phyloP scores from a whole-genome alignment of 768 basidiomycete species.

The Podaxis rugospora region DNA sequence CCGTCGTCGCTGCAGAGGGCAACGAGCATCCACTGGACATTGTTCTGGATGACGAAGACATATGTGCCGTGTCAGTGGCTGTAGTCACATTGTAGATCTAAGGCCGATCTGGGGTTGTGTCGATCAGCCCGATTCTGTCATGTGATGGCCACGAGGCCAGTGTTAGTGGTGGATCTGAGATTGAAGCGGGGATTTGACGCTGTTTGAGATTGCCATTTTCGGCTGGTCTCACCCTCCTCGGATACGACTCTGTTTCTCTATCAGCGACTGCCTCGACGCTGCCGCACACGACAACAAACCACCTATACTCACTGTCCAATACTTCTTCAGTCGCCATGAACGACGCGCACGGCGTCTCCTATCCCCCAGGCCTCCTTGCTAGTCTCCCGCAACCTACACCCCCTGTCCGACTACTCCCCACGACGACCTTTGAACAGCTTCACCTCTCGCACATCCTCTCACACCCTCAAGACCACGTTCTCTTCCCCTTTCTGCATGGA shows the following conservation, averaged over 20 bases:
- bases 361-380: constrained; percentile 21
- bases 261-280: constrained; percentile 2
- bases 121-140: neutral
- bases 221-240: constrained; percentile 5
- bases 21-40: neutral
- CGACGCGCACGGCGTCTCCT: constrained; percentile 19
- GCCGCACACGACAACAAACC: neutral
- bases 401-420: constrained; percentile 30
- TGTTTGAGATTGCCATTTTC: constrained; percentile 6
- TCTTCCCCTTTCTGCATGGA: constrained; percentile 89
- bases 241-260: constrained; percentile 1
- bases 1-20: neutral
- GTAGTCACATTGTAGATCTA: neutral
- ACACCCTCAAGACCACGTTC: constrained; percentile 74
- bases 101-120: constrained; percentile 3
- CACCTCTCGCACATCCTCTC: constrained; percentile 59
- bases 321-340: neutral
- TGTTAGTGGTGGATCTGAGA: constrained; percentile 7
- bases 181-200: constrained; percentile 6
- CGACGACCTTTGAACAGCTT: constrained; percentile 50
- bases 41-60: neutral
- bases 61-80: neutral
- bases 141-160: constrained; percentile 10
- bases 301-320: neutral
- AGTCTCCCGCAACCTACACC: constrained; percentile 16